These are phyloP conservation scores for Sporisorium exsertum DNA, from an alignment of 1,284 basidiomycete genomes.

Conservation along the genomic window DNA sequence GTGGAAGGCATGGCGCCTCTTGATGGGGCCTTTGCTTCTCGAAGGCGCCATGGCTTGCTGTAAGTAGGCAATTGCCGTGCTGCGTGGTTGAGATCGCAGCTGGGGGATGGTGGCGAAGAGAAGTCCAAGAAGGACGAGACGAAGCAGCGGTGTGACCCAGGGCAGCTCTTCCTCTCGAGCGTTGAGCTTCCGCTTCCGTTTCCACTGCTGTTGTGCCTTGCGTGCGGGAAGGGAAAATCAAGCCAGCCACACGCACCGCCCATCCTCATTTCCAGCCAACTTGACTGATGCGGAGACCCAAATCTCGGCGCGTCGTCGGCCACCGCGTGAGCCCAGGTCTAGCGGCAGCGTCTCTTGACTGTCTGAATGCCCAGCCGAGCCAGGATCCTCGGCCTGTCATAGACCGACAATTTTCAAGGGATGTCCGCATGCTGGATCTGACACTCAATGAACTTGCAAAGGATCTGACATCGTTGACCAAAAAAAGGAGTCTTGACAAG, in stretches of 20 bases:
- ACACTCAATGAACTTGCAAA: too few species aligned
- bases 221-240: neutral
- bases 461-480: neutral
- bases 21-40: conserved; percentile 40
- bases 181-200: neutral
- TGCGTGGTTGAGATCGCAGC: too few species aligned
- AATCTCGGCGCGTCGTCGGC: conserved; percentile 7
- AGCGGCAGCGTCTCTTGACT: neutral
- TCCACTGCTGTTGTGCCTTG: neutral
- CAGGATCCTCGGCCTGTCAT: neutral
- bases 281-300: conserved; percentile 1
- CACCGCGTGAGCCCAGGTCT: neutral
- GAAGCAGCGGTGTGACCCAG: too few species aligned
- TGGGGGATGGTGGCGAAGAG: neutral
- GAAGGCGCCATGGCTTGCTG: conserved; percentile 25
- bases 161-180: neutral
- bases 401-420: neutral
- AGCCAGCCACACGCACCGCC: neutral
- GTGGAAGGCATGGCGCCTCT: conserved; percentile 82
- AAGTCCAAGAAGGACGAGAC: neutral
- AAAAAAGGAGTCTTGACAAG: neutral
- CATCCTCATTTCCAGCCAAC: neutral
- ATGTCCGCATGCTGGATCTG: neutral
- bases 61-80: too few species aligned
- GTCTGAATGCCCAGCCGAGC: neutral